These are phyloP conservation scores for Leccinum boreale DNA, from an alignment of 768 basidiomycete species.

Conservation along the genomic window DNA sequence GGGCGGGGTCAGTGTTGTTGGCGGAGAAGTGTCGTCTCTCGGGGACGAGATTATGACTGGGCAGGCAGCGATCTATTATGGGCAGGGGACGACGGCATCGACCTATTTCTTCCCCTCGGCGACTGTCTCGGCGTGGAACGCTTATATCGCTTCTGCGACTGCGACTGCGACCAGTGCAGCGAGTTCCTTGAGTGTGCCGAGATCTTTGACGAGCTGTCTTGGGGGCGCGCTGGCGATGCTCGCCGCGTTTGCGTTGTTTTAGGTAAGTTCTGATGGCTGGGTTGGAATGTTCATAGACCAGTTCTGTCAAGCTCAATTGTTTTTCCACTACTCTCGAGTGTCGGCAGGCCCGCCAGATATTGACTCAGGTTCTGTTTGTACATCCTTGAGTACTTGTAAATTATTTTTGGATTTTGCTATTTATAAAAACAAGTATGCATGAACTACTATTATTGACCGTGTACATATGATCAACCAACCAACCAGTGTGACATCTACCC, in stretches of 20 bases:
- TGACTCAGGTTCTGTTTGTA: too few species aligned
- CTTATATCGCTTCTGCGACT: conserved; percentile 37
- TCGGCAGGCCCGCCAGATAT: too few species aligned
- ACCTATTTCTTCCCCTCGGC: conserved; percentile 53
- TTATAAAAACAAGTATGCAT: too few species aligned
- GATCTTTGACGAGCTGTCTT: not conserved
- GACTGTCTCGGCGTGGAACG: conserved; percentile 55
- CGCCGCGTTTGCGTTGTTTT: not conserved
- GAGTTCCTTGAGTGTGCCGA: not conserved
- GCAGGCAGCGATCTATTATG: conserved; percentile 53
- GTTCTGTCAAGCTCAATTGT: too few species aligned
- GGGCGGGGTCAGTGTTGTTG: conserved; percentile 33
- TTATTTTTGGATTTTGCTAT: too few species aligned
- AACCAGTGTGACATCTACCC: too few species aligned
- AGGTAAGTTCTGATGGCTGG: not conserved
- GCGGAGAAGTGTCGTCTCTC: conserved; percentile 49
- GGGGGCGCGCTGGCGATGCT: not conserved
- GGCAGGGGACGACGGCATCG: conserved; percentile 43
- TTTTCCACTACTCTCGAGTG: too few species aligned
- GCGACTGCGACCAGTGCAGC: not conserved
- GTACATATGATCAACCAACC: too few species aligned
- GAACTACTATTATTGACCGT: too few species aligned
- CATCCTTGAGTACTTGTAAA: too few species aligned
- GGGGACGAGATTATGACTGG: conserved; percentile 49
- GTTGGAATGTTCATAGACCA: too few species aligned